A percentile compares a stretch with the other conserved stretches of the same genome.
These are phyloP conservation scores for Pseudozyma flocculosa DNA, from an alignment of 1,284 basidiomycete genomes.

Conservation along the genomic window DNA sequence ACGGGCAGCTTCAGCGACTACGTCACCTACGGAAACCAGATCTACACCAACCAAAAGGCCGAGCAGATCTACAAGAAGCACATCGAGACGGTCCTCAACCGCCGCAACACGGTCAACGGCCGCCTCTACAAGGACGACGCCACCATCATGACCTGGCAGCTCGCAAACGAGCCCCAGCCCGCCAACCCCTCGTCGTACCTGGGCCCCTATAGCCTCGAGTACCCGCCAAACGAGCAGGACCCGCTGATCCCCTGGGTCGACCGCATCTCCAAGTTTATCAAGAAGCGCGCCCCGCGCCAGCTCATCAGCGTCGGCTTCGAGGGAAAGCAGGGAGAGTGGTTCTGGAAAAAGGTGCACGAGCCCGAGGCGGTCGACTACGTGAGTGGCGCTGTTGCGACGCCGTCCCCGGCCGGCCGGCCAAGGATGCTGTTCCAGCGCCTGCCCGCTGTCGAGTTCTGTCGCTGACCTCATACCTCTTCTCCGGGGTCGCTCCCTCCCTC, in stretches of 20 bases:
- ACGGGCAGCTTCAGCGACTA: conserved; percentile 17
- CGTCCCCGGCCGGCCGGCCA: no score
- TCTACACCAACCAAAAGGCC: conserved; percentile 24
- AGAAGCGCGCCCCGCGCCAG: conserved; percentile 25
- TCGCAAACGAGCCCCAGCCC: conserved; percentile 40
- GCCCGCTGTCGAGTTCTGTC: no score
- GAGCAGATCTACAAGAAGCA: conserved; percentile 15
- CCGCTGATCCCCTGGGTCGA: conserved; percentile 24
- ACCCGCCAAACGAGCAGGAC: conserved; percentile 11
- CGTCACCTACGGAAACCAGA: conserved; percentile 20
- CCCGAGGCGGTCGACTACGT: conserved; percentile 28
- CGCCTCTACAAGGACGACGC: conserved; percentile 36
- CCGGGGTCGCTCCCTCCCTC: no score
- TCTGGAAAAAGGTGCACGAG: conserved; percentile 28
- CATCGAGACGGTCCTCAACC: conserved; percentile 28
- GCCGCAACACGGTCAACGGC: conserved; percentile 39
- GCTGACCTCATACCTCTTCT: no score
- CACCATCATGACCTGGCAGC: conserved; percentile 47
- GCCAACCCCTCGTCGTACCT: conserved; percentile 1
- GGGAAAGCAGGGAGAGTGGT: conserved; percentile 43
- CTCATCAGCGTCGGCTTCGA: conserved; percentile 43
- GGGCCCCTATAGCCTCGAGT: conserved; percentile 8
- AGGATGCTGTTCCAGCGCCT: no score
- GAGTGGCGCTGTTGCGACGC: neutral
- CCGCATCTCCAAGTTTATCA: conserved; percentile 30